A percentile compares a stretch with the other conserved stretches of the same genome.
Evolutionary conservation across 345 rosid species (phyloP).

Genomic region (Durio zibethinus): DNA sequence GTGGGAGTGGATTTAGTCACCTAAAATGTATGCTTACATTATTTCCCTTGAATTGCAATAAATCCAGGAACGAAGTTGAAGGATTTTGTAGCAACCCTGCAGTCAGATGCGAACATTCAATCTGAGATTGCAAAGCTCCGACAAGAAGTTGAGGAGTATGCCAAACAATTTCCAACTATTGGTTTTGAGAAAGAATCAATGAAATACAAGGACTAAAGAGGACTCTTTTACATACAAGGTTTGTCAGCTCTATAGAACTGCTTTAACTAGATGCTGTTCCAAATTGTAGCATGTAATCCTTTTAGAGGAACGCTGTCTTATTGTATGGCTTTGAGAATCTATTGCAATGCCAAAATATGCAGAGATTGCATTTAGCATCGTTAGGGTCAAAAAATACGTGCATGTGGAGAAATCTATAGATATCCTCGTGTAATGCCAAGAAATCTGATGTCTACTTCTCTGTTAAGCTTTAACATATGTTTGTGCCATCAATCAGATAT

Average conservation of each 20-base stretch:
- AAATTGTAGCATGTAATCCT: background rate
- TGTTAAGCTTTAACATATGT: background rate
- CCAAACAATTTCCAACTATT: conserved; percentile 80
- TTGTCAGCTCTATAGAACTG: conserved; percentile 6
- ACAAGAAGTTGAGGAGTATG: conserved; percentile 65
- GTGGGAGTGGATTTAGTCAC: background rate
- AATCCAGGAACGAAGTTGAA: conserved; percentile 74
- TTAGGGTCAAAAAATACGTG: background rate
- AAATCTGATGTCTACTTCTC: background rate
- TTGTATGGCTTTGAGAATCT: background rate
- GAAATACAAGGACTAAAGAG: conserved; percentile 64
- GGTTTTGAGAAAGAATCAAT: conserved; percentile 91
- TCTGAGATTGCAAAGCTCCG: conserved; percentile 68
- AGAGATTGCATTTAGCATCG: background rate
- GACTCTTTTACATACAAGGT: conserved; percentile 23
- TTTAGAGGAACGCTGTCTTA: background rate
- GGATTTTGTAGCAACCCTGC: conserved; percentile 76
- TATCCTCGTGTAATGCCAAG: background rate
- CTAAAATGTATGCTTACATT: background rate
- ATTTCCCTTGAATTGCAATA: conserved; percentile 4
- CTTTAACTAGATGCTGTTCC: background rate
- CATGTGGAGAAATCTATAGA: background rate
- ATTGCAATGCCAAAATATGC: background rate
- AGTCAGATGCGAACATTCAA: conserved; percentile 48
- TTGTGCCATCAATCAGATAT: background rate